A percentile compares a stretch with the other conserved stretches of the same genome.
These are phyloP conservation scores for Erodium trifolium DNA, from an alignment of 441 rosid genomes.

Conservation along the genomic window DNA sequence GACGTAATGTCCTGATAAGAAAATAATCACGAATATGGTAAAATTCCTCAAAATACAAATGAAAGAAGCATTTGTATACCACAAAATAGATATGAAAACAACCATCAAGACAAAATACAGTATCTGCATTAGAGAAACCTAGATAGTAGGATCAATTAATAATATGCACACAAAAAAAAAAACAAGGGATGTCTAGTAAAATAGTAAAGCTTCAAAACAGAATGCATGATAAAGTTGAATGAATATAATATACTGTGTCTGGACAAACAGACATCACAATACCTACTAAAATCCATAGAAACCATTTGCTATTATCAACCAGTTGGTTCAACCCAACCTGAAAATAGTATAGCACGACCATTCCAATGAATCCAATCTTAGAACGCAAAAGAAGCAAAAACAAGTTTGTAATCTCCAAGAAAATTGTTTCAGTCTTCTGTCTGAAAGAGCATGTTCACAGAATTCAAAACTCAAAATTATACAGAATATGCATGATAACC, in stretches of 20 bases:
- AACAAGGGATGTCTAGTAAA: not conserved
- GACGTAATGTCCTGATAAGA: slow-evolving; percentile 35
- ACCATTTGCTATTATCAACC: not conserved
- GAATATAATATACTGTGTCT: not conserved
- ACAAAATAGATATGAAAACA: too few relatives aligned
- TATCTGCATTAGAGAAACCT: too few relatives aligned
- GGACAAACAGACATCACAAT: too few relatives aligned
- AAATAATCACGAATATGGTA: not conserved
- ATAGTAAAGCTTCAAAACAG: not conserved
- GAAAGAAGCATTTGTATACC: too few relatives aligned
- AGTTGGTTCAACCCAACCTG: not conserved
- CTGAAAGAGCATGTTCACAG: not conserved
- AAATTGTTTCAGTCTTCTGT: not conserved
- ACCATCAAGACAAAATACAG: too few relatives aligned
- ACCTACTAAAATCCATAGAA: not conserved
- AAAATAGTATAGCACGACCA: not conserved
- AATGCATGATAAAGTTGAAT: not conserved
- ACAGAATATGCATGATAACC: not conserved
- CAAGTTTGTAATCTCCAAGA: not conserved
- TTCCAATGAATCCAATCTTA: not conserved
- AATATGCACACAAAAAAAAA: too few relatives aligned
- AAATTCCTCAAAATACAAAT: not conserved
- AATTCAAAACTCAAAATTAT: not conserved
- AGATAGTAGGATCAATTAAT: too few relatives aligned
- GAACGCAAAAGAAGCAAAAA: not conserved